Base-by-base conservation (phyloP, 768 basidiomycete species). In the Flagelloscypha sp. region DNA sequence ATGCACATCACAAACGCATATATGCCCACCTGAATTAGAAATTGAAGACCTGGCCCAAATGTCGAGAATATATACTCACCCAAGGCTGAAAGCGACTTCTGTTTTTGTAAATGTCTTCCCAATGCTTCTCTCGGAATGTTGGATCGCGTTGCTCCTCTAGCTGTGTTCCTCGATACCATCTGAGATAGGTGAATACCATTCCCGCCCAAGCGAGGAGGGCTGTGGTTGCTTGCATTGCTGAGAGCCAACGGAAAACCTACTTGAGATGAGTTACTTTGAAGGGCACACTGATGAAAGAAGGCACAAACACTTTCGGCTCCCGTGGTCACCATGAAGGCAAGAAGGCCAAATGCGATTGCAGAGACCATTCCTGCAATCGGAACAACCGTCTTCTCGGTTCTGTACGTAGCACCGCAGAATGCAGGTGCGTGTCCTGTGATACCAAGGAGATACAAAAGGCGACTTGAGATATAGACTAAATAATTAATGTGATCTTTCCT, bases 401-500 rank as follows among this genome's bases (percentile, higher is more conserved):
- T n/a, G n/a, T n/a, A n/a, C n/a, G n/a, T n/a, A n/a, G n/a, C n/a
- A n/a, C n/a, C n/a, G n/a, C n/a, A n/a, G n/a, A n/a, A n/a, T n/a
- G n/a, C n/a, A 11, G 60, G 59, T 10, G 54, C 46, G 43, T 61
- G 54, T 20, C 58, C 53, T 33, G 53, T 54, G 11, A 57, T 43
- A 15, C 56, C 54, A 1, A 62, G 38, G n/a, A 53, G 54, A 44
- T 58, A 62, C 27, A 60, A 46, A 17, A 37, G 33, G 8, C 35
- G 35, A 17, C 24, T 31, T 2, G 35, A 37, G 12, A 37, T 37
- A 29, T 37, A 37, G 2, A 37, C 25, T 27, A 27, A 15, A 9
- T 9, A 15, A 27, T 27, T 27, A 15, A 27, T 9, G 9, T 27
- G 13, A 27, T 27, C 25, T 27, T 27, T 27, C 25, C 15, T 27